Conservation (phyloP, 177 flowering plant species). For the Vitis hybrid region DNA sequence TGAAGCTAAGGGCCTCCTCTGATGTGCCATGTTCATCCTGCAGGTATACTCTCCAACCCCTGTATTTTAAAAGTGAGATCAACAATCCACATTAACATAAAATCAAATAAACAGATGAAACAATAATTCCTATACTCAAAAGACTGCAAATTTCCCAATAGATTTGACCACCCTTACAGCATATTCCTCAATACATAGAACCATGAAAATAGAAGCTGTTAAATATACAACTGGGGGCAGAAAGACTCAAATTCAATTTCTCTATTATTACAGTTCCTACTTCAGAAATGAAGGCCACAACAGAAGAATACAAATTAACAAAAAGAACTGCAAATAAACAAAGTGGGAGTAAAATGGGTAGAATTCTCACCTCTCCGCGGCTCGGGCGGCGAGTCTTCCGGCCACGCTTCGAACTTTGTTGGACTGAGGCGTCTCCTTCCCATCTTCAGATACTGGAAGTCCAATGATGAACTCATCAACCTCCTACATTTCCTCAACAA, state of each 20-base stretch:
- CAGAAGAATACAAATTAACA: too few species aligned
- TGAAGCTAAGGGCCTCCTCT: conserved; percentile 49
- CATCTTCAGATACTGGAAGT: conserved; percentile 66
- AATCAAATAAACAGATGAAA: background rate
- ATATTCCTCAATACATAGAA: too few species aligned
- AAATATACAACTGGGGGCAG: too few species aligned
- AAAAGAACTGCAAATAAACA: background rate
- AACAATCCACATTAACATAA: background rate
- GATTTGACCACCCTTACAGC: too few species aligned
- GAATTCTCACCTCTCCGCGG: conserved; percentile 67
- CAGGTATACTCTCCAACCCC: conserved; percentile 95
- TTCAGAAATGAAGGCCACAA: too few species aligned
- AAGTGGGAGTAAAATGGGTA: background rate
- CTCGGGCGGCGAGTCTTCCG: conserved; percentile 78
- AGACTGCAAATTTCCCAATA: too few species aligned
- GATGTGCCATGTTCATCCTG: conserved; percentile 91
- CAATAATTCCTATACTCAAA: too few species aligned
- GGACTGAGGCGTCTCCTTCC: conserved; percentile 82
- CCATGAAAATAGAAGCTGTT: too few species aligned
- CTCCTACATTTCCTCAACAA: conserved; percentile 44
- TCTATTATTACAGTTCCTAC: too few species aligned
- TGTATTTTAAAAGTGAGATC: conserved; percentile 16
- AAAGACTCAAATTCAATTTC: too few species aligned
- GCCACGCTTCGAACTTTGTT: conserved; percentile 88
- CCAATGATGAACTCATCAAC: conserved; percentile 88